phyloP scores from a whole-genome alignment of 148 eudicot species.

The Persicaria maculosa region DNA sequence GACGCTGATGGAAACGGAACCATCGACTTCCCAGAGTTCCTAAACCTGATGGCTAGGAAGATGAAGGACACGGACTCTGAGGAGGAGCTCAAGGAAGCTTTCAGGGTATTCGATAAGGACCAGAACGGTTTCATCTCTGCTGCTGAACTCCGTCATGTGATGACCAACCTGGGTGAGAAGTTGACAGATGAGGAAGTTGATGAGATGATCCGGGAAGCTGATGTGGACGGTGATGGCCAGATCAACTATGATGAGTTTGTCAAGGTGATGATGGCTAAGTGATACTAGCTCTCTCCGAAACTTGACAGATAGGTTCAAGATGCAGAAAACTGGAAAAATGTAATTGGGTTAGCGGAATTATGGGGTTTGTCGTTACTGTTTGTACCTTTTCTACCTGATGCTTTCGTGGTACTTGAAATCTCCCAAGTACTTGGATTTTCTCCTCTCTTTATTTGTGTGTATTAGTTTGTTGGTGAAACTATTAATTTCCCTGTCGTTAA shows the following conservation, averaged over 20 bases:
- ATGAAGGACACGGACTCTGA: slow-evolving; percentile 85
- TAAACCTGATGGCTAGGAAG: slow-evolving; percentile 72
- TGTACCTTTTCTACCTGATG: not conserved
- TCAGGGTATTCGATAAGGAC: slow-evolving; percentile 82
- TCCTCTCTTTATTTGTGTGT: no score
- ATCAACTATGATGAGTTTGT: slow-evolving; percentile 79
- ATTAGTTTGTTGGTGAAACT: not conserved
- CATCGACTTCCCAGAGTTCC: slow-evolving; percentile 72
- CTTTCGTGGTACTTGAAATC: not conserved
- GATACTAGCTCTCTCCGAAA: slow-evolving; percentile 5
- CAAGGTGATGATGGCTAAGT: slow-evolving; percentile 72
- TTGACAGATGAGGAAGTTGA: slow-evolving; percentile 78
- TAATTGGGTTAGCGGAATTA: not conserved
- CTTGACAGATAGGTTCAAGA: not conserved
- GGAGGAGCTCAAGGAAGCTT: slow-evolving; percentile 76
- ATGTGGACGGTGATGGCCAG: slow-evolving; percentile 76
- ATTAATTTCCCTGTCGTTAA: not conserved
- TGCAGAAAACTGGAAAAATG: not conserved
- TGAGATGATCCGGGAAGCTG: slow-evolving; percentile 79
- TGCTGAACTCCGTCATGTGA: slow-evolving; percentile 76
- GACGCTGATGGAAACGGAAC: slow-evolving; percentile 72
- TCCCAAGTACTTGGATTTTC: not conserved
- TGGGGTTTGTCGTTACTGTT: not conserved
- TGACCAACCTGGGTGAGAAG: slow-evolving; percentile 80
- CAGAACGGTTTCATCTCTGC: slow-evolving; percentile 80